Conservation (phyloP, 768 basidiomycete genomes). For the Paxillus rubicundulus region DNA sequence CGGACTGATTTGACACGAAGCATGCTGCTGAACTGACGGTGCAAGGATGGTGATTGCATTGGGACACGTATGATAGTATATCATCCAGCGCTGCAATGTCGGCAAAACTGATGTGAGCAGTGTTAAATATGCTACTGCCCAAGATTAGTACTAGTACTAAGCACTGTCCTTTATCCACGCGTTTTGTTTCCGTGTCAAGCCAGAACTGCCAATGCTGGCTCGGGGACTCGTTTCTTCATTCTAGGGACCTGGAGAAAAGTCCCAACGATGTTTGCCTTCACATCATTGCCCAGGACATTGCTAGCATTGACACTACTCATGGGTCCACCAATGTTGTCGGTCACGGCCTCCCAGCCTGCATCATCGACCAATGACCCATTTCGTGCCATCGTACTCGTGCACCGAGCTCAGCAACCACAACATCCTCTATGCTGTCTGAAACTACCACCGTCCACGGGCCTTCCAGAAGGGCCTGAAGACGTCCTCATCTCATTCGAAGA, state of each 20-base stretch:
- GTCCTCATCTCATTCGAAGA: conserved; percentile 81
- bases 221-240: neutral
- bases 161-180: neutral
- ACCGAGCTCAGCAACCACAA: conserved; percentile 45
- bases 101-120: too few relatives aligned
- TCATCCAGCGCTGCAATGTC: too few relatives aligned
- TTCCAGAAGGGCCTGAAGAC: conserved; percentile 52
- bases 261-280: conserved; percentile 4
- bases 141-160: too few relatives aligned
- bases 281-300: conserved; percentile 15
- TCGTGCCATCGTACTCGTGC: conserved; percentile 49
- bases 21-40: neutral
- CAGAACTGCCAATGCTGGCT: conserved; percentile 9
- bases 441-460: conserved; percentile 36
- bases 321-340: conserved; percentile 33
- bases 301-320: conserved; percentile 37
- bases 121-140: too few relatives aligned
- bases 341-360: conserved; percentile 25
- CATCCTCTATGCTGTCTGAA: conserved; percentile 69
- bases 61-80: too few relatives aligned
- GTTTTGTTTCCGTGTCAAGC: conserved; percentile 1
- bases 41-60: neutral
- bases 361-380: conserved; percentile 58
- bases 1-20: neutral
- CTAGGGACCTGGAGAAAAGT: conserved; percentile 1